phyloP scores from a whole-genome alignment of 306 rosid species.

The Purshia tridentata region DNA sequence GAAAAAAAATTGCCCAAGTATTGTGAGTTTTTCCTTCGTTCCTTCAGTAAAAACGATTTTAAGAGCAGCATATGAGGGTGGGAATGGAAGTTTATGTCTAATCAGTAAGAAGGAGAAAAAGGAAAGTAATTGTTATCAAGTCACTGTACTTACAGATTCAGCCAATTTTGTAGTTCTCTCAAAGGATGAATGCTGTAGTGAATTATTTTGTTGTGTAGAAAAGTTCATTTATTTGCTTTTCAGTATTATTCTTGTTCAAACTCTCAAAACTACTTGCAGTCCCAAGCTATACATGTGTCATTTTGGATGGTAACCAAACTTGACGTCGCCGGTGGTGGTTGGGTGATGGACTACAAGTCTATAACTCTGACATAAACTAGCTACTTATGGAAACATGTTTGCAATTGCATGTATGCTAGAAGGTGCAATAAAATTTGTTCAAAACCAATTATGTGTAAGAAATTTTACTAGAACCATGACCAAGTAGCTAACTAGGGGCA shows the following conservation, averaged over 20 bases:
- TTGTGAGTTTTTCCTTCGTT: neutral
- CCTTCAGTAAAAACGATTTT: neutral
- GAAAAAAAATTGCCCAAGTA: neutral
- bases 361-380: too few relatives aligned
- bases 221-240: neutral
- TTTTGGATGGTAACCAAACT: neutral
- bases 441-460: too few relatives aligned
- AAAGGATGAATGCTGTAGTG: neutral
- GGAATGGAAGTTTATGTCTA: neutral
- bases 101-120: neutral
- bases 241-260: neutral
- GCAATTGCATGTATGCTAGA: too few relatives aligned
- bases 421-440: too few relatives aligned
- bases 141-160: neutral
- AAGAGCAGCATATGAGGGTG: neutral
- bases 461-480: too few relatives aligned
- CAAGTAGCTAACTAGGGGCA: too few relatives aligned
- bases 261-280: neutral
- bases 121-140: neutral
- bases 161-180: slow-evolving; percentile 2
- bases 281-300: neutral
- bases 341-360: too few relatives aligned
- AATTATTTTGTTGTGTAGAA: neutral
- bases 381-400: too few relatives aligned
- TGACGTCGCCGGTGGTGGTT: too few relatives aligned